Base-by-base conservation (phyloP, 2,329 filamentous ascomycete species). In the Domatiomyces globalis region DNA sequence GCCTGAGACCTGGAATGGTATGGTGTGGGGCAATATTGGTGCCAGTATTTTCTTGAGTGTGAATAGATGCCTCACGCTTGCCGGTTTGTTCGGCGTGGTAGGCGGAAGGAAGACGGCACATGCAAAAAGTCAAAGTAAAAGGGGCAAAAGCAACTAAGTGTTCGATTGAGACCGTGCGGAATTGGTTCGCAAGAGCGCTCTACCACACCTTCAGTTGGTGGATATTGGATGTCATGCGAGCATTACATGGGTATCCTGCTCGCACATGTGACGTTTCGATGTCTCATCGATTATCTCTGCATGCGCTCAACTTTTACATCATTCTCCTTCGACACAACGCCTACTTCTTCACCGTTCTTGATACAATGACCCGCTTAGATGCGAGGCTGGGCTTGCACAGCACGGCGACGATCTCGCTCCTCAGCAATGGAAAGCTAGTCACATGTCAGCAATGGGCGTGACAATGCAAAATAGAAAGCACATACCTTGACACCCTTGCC, bases 401-500 rank as follows among this genome's bases (percentile, higher is more conserved):
- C 87, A 70, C 92, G 86, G 72, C 89, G 87, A 75, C 90, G 89
- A 77, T 98, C 90, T 80, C 90, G 83, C 87, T 98, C 90, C 80
- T 98, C 90, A 65, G 90, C 88, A 69, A 98, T 96, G 71, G 85
- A 83, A 73, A 96, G 87, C 87, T 80, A 52, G 49, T n/a, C 60
- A 49, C 50, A n/a, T 18, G 50, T 62, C 55, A 61, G 54, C 39
- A 46, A 45, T 4, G 15, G 17, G 42, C 25, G 15, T 42, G 6
- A 25, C 5, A 19, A 18, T 36, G 15, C 17, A 46, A 6, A 43
- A 7, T 18, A 49, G 4, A 20, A 33, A 50, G 39, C 60, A 64
- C 70, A 48, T 68, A 78, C 75, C 73, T 95, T 95, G 80, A 98
- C 92, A 87, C 92, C 92, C 84, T 95, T 95, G 79, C 92, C 92